These are phyloP conservation scores for Solanum corneliomulleri DNA, from an alignment of 257 asterid species.

Conservation along the genomic window DNA sequence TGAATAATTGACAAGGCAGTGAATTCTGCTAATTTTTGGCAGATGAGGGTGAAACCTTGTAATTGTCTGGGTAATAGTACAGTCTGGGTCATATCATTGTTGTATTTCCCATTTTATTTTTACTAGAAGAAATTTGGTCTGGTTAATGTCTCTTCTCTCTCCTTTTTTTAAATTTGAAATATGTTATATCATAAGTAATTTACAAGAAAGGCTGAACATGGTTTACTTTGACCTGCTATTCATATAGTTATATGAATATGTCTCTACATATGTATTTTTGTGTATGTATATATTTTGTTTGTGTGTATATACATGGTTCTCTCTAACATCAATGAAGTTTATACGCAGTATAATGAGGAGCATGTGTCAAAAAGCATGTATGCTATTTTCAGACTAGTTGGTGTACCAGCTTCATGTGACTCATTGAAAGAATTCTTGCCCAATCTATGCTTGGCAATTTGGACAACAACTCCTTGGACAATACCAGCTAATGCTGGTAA, in stretches of 20 bases:
- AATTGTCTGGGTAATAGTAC: neutral
- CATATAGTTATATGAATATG: neutral
- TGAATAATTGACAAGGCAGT: neutral
- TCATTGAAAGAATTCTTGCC: conserved; percentile 55
- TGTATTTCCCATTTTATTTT: neutral
- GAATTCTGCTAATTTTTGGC: neutral
- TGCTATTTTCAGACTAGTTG: conserved; percentile 59
- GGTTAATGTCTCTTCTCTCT: neutral
- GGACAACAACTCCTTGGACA: conserved; percentile 99
- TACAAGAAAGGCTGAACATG: neutral
- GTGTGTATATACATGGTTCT: neutral
- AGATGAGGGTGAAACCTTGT: neutral
- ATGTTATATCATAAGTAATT: neutral
- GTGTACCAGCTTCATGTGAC: conserved; percentile 40
- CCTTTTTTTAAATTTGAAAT: neutral
- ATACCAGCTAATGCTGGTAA: conserved; percentile 97
- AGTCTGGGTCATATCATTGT: neutral
- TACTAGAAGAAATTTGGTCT: neutral
- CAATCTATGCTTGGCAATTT: conserved; percentile 71
- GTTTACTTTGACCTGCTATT: neutral
- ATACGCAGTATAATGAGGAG: conserved; percentile 89
- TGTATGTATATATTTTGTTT: neutral
- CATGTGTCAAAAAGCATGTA: conserved; percentile 90
- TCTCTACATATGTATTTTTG: neutral
- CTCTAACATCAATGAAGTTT: neutral